phyloP scores from a whole-genome alignment of 2,329 filamentous ascomycete genomes.

The Diaporthe sp. region DNA sequence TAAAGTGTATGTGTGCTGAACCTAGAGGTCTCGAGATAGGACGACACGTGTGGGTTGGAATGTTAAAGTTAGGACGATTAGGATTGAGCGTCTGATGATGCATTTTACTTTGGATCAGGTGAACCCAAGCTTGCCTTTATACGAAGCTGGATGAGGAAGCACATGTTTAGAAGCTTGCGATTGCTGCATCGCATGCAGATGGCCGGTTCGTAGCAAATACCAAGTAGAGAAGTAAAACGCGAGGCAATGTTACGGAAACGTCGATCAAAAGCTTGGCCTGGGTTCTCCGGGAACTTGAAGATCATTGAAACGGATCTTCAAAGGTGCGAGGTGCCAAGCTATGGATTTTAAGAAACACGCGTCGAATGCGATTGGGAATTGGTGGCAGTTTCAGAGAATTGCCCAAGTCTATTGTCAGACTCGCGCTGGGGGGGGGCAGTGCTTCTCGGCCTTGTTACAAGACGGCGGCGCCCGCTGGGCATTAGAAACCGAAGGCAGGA shows the following conservation, averaged over 20 bases:
- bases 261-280: slow-evolving; percentile 29
- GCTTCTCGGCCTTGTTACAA: not conserved
- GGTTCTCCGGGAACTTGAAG: not conserved
- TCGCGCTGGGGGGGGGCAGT: not conserved
- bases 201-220: not conserved
- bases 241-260: slow-evolving; percentile 18
- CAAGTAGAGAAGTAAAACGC: slow-evolving; percentile 31
- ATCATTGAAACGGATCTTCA: slow-evolving; percentile 23
- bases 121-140: slow-evolving; percentile 3
- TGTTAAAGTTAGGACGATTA: not conserved
- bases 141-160: not conserved
- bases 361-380: slow-evolving; percentile 17
- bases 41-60: not conserved
- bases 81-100: not conserved
- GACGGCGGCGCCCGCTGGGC: not conserved
- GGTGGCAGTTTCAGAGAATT: slow-evolving; percentile 15
- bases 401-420: slow-evolving; percentile 7
- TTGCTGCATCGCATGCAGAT: not conserved
- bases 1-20: not conserved
- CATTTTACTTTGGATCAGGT: not conserved
- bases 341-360: not conserved
- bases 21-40: not conserved
- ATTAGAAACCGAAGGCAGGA: not conserved
- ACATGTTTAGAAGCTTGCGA: not conserved
- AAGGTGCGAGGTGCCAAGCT: not conserved